These are phyloP conservation scores for Exophiala spinifera DNA, from an alignment of 2,329 filamentous ascomycete genomes.

Conservation along the genomic window DNA sequence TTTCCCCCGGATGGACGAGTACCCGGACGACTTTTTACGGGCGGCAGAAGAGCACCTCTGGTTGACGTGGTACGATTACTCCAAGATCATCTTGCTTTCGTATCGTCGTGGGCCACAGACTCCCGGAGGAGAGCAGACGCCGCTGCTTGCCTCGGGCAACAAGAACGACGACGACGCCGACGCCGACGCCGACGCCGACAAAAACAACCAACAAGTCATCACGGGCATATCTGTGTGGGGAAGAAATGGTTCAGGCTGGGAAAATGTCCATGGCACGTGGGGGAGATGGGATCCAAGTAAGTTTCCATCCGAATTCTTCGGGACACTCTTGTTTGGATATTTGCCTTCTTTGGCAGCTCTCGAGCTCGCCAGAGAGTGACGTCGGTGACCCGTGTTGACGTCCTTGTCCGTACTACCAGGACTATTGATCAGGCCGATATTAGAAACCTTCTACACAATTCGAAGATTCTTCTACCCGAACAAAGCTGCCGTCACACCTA, in stretches of 20 bases:
- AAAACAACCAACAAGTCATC: background rate
- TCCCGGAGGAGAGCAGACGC: background rate
- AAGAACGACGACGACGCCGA: background rate
- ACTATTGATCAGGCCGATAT: constrained; percentile 5
- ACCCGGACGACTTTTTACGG: constrained; percentile 11
- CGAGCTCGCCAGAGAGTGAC: background rate
- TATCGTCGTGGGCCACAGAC: background rate
- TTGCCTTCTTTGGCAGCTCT: background rate
- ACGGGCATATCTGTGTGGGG: constrained; percentile 19
- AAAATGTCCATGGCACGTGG: constrained; percentile 11
- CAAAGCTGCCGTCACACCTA: constrained; percentile 25
- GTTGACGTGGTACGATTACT: constrained; percentile 15
- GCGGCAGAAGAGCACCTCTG: constrained; percentile 12
- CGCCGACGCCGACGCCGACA: background rate
- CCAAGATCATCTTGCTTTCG: constrained; percentile 17
- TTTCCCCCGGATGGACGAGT: constrained; percentile 17
- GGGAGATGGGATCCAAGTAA: constrained; percentile 22
- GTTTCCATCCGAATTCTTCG: background rate
- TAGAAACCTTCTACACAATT: constrained; percentile 3
- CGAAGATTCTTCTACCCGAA: constrained; percentile 5
- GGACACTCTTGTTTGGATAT: background rate
- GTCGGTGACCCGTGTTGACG: background rate
- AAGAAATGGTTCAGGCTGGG: constrained; percentile 13
- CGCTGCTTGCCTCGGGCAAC: background rate
- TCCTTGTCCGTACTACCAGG: background rate